Evolutionary conservation across 345 rosid genomes (phyloP), one percentile per base, ranked within the genome.

Genomic region (Reutealis trisperma): DNA sequence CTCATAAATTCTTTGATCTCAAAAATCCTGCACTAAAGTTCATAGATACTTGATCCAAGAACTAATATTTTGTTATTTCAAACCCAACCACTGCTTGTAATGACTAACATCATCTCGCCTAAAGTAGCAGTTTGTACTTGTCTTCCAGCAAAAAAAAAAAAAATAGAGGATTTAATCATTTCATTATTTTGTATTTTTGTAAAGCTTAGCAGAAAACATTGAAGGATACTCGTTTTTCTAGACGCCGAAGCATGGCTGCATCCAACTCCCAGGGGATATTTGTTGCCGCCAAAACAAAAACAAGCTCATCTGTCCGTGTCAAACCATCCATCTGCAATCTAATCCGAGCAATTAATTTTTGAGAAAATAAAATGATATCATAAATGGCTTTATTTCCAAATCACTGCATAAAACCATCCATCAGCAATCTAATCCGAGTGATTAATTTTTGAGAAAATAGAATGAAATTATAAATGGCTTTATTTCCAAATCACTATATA

Each of bases 191-290:
- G 73, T 65, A 52, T 12, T 19, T 44, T 24, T 58, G 41, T 41
- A 55, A 41, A 52, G 30, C 27, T 64, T 24, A 21, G 15, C 11
- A 41, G 8, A 71, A 72, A 12, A 75, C 6, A 67, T 71, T 5
- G 62, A 79, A 87, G 96, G 98, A 93, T 96, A 96, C 99, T 77
- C 96, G 84, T 85, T 96, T 96, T 86, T 96, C 99, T 21, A 96
- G 93, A 82, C 97, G 98, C 66, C 98, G 87, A 62, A 96, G 97
- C 98, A 96, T 91, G 76, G 98, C 99, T 70, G 92, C 97, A 86
- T 96, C 99, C 75, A 96, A 84, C 71, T 96, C 99, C 98, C 99
- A 96, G 4, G 99, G 99, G 63, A 96, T 96, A 81, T 96, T 96
- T 37, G 99, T 96, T 24, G 99, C 99, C 0, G 98, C 99, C 89